A percentile compares a stretch with the other conserved stretches of the same genome.
Conservation (phyloP, 192 early-diverging fungal genomes). For the Phlyctochytrium arcticum region DNA sequence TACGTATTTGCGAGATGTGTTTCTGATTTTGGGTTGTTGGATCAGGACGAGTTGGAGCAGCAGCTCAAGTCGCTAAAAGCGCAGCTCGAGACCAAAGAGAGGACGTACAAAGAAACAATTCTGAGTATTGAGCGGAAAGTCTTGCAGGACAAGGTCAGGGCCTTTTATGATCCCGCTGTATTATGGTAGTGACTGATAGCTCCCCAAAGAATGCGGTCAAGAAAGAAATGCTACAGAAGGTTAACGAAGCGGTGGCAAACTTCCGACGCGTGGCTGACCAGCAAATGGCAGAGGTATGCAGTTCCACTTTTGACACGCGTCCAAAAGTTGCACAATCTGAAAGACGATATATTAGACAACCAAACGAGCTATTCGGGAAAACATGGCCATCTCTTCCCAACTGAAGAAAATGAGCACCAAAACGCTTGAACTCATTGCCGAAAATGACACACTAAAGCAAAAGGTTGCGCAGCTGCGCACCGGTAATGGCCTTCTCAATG, state of each 20-base stretch:
- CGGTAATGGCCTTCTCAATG: constrained; percentile 38
- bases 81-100: constrained; percentile 46
- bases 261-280: constrained; percentile 58
- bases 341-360: constrained; percentile 38
- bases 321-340: not conserved
- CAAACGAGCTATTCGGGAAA: constrained; percentile 60
- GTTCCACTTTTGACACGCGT: not conserved
- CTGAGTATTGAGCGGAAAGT: constrained; percentile 57
- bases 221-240: constrained; percentile 59
- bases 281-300: constrained; percentile 54
- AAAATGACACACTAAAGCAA: constrained; percentile 46
- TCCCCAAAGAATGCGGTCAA: constrained; percentile 44
- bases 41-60: constrained; percentile 51
- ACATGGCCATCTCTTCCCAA: constrained; percentile 56
- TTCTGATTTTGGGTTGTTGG: no score
- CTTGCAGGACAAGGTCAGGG: constrained; percentile 52
- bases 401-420: constrained; percentile 54
- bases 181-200: not conserved
- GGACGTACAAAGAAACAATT: constrained; percentile 47
- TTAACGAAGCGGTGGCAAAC: constrained; percentile 54
- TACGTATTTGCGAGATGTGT: not conserved
- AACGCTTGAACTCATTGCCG: constrained; percentile 47
- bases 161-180: not conserved
- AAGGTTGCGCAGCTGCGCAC: constrained; percentile 44
- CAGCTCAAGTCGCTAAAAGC: constrained; percentile 32